These are phyloP conservation scores for Laetiporus sulphureus DNA, from an alignment of 1,284 basidiomycete species.

Conservation along the genomic window DNA sequence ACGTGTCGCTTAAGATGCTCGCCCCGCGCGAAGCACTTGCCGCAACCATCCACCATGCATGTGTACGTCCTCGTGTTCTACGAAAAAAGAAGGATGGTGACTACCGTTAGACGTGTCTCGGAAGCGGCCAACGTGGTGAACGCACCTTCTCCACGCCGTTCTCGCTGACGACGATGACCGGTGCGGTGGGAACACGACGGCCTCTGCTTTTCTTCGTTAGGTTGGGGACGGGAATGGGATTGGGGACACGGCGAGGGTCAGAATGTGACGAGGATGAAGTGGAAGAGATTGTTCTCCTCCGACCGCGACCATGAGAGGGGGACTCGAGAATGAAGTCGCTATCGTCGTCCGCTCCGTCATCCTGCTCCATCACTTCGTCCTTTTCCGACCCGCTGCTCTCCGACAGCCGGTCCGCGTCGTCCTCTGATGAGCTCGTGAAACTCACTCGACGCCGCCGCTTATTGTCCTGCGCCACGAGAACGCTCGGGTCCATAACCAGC, in stretches of 20 bases:
- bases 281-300: conserved; percentile 12
- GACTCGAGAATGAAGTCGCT: conserved; percentile 30
- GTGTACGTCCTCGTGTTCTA: conserved; percentile 53
- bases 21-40: conserved; percentile 71
- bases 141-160: conserved; percentile 29
- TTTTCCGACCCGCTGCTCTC: conserved; percentile 24
- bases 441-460: conserved; percentile 19
- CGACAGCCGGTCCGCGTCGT: conserved; percentile 9
- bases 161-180: conserved; percentile 32
- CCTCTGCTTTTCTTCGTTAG: conserved; percentile 70
- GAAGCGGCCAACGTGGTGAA: not conserved
- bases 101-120: too few species aligned
- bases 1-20: conserved; percentile 80
- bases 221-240: conserved; percentile 66
- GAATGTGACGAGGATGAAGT: conserved; percentile 7
- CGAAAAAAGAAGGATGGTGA: too few species aligned
- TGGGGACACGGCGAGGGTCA: conserved; percentile 23
- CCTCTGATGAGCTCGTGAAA: conserved; percentile 16
- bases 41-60: conserved; percentile 70
- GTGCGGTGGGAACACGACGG: conserved; percentile 57
- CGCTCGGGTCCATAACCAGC: not conserved
- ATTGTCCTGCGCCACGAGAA: not conserved
- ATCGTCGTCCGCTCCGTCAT: conserved; percentile 19
- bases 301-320: conserved; percentile 22
- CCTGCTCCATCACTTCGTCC: conserved; percentile 21